These are phyloP conservation scores for Ceriops decandra DNA, from an alignment of 345 rosid genomes.

Conservation along the genomic window DNA sequence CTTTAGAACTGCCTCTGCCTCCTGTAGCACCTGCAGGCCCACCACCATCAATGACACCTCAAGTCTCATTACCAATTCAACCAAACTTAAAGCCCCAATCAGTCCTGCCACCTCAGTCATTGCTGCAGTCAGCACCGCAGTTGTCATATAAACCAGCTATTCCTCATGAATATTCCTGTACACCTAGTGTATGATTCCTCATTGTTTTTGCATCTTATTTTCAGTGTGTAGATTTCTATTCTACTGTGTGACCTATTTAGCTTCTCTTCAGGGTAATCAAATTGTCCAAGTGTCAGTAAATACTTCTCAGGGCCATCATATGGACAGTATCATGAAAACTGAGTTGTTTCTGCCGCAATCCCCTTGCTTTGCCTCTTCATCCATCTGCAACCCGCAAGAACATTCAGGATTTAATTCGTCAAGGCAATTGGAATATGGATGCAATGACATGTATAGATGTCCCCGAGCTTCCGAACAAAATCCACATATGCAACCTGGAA, in stretches of 20 bases:
- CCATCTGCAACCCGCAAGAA: conserved; percentile 52
- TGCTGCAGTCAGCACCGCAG: conserved; percentile 52
- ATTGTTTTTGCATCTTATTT: conserved; percentile 12
- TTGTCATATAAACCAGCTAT: conserved; percentile 52
- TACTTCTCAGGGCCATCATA: conserved; percentile 47
- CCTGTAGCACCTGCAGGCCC: conserved; percentile 1
- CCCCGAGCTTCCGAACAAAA: conserved; percentile 60
- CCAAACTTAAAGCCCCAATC: conserved; percentile 46
- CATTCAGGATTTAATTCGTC: conserved; percentile 63
- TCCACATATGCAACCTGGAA: conserved; percentile 63
- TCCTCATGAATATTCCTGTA: conserved; percentile 47
- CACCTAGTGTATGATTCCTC: conserved; percentile 41
- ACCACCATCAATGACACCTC: conserved; percentile 25
- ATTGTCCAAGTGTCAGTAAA: conserved; percentile 51
- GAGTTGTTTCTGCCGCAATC: conserved; percentile 60
- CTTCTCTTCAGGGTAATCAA: conserved; percentile 58
- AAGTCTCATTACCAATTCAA: conserved; percentile 39
- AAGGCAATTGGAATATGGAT: conserved; percentile 68
- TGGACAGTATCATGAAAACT: conserved; percentile 44
- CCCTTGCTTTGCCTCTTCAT: conserved; percentile 48
- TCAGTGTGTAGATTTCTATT: conserved; percentile 1
- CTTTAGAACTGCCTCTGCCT: conserved; percentile 32
- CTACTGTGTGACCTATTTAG: conserved; percentile 7
- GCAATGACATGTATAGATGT: conserved; percentile 46
- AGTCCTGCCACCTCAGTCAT: conserved; percentile 37